Evolutionary conservation across 345 rosid species (phyloP), one percentile per base, ranked within the genome.

Genomic region (Eucalyptus melliodora): DNA sequence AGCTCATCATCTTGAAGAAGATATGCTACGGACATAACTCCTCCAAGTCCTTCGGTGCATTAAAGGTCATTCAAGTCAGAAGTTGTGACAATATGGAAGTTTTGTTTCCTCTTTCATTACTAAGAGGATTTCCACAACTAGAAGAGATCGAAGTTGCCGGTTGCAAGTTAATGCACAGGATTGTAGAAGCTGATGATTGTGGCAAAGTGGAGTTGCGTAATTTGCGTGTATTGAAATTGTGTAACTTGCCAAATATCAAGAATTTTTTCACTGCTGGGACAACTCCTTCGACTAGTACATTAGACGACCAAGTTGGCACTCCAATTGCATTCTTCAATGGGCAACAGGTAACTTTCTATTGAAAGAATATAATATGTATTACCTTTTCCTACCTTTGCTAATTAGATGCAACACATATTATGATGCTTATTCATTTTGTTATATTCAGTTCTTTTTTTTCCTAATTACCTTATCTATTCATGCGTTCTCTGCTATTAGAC

Each of bases 101-200:
- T 49, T 4, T 49, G 0, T 49, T 49, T 49, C 50, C 50, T 49
- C 50, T 49, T 49, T 49, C 50, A 49, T 4, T 49, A 1, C 1
- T 49, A 1, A 49, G 50, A 49, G 15, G 0, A 49, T 5, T 49
- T 49, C 0, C 50, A 49, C 5, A 49, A 1, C 5, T 49, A 0
- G 15, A 49, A 49, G 15, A 49, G 15, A 49, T 49, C 4, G 0
- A 49, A 12, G 2, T 49, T 12, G 5, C 0, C 0, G 0, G 0
- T 49, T 49, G 50, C 50, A 49, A 49, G 5, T 12, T 4, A 49
- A 12, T 49, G 50, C 15, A 0, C 0, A 2, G 50, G 2, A 49
- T 49, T 49, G 2, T 49, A 1, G 50, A 49, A 0, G 15, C 2
- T 49, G 15, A 49, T 49, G 50, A 49, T 49, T 49, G 50, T 49